phyloP scores from a whole-genome alignment of 2,329 filamentous ascomycete genomes.

The Blumeria hordei region DNA sequence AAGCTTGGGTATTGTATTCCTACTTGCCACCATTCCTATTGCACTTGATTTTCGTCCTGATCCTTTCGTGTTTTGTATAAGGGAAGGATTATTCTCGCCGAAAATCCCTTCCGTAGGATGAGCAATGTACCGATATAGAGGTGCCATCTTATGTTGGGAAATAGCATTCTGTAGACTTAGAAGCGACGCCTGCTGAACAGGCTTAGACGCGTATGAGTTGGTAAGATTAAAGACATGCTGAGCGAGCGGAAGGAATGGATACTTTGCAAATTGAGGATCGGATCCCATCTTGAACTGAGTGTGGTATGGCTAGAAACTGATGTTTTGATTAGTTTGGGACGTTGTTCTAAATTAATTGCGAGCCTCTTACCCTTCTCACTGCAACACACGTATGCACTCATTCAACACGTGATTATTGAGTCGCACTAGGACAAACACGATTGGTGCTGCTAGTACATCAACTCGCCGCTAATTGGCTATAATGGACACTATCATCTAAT shows the following conservation, averaged over 20 bases:
- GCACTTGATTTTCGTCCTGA: conserved; percentile 43
- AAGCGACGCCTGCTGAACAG: conserved; percentile 43
- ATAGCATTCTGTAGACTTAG: conserved; percentile 66
- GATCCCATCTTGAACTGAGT: conserved; percentile 31
- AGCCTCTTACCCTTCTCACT: no score
- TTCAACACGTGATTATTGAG: no score
- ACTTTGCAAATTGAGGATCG: conserved; percentile 69
- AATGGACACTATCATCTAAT: no score
- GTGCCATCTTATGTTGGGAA: conserved; percentile 63
- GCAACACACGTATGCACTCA: no score
- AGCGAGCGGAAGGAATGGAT: conserved; percentile 55
- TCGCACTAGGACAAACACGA: no score
- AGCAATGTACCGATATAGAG: conserved; percentile 63
- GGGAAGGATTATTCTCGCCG: conserved; percentile 24
- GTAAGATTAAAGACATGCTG: conserved; percentile 76
- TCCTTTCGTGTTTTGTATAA: conserved; percentile 24
- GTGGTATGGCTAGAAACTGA: not conserved
- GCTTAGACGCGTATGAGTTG: conserved; percentile 45
- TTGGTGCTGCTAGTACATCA: no score
- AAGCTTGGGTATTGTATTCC: conserved; percentile 35
- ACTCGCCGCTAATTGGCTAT: no score
- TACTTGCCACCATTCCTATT: conserved; percentile 52
- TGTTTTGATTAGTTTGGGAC: no score
- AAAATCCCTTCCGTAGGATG: conserved; percentile 45
- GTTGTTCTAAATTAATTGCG: no score